These are phyloP conservation scores for Suhomyces sp. DNA, from an alignment of 805 yeast species.

Conservation along the genomic window DNA sequence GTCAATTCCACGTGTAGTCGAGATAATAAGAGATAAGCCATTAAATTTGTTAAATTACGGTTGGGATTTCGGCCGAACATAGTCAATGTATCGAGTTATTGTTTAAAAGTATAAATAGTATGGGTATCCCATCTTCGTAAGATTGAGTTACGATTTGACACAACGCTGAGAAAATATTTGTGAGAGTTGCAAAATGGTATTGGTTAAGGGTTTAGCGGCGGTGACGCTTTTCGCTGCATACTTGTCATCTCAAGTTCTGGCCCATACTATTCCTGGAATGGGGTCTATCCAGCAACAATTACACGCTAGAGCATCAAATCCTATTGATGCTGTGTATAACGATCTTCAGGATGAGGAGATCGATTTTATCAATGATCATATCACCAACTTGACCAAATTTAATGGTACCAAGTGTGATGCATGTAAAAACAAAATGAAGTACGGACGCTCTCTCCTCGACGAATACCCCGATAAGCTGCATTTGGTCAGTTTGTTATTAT, in stretches of 20 bases:
- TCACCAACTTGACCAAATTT: constrained; percentile 25
- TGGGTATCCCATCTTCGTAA: no score
- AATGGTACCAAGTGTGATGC: constrained; percentile 35
- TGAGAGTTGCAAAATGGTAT: constrained; percentile 3
- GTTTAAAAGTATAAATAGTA: no score
- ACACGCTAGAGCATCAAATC: constrained; percentile 18
- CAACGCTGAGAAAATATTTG: no score
- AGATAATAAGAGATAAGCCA: no score
- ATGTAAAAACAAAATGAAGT: constrained; percentile 36
- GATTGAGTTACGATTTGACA: no score
- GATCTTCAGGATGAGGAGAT: constrained; percentile 23
- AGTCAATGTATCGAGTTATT: no score
- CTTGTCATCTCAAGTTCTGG: constrained; percentile 9
- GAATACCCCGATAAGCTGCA: constrained; percentile 33
- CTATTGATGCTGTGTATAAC: constrained; percentile 26
- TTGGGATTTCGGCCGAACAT: no score
- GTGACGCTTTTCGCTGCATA: no score
- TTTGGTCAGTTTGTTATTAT: constrained; percentile 35
- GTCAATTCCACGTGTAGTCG: no score
- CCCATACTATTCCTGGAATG: constrained; percentile 26
- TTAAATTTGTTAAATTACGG: no score
- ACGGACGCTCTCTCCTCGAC: constrained; percentile 26
- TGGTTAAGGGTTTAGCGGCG: no score
- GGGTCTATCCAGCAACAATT: constrained; percentile 24
- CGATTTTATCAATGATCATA: constrained; percentile 30